Evolutionary conservation across 139 green algal species (phyloP).

Genomic region (Zygnema circumcarinatum): DNA sequence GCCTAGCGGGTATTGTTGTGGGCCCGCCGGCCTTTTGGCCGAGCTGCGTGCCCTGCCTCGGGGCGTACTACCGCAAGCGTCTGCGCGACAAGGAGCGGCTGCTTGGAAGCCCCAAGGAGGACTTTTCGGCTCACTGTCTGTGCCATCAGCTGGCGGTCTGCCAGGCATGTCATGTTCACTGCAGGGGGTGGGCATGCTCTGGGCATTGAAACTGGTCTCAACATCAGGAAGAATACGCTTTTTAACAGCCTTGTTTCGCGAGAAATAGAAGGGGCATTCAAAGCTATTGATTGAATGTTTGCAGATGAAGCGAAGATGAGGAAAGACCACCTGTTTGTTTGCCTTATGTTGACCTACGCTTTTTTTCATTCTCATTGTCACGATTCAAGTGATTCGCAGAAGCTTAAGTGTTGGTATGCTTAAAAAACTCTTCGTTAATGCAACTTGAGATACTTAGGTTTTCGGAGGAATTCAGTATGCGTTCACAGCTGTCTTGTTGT

Average conservation of each 20-base stretch:
- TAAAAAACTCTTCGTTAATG: too few species aligned
- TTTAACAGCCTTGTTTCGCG: neutral
- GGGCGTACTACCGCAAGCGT: constrained; percentile 15
- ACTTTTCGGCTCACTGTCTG: constrained; percentile 24
- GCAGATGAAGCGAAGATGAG: too few species aligned
- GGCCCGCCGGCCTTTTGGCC: constrained; percentile 21
- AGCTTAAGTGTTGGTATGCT: too few species aligned
- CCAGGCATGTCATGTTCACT: constrained; percentile 12
- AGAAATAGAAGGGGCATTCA: neutral
- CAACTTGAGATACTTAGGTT: too few species aligned
- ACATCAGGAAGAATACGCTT: neutral
- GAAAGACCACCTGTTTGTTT: too few species aligned
- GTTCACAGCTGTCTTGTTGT: too few species aligned
- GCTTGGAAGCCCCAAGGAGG: neutral
- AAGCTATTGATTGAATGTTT: too few species aligned
- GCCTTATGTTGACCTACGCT: too few species aligned
- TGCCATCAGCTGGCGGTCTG: constrained; percentile 40
- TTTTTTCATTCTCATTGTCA: too few species aligned
- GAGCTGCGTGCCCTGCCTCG: constrained; percentile 38
- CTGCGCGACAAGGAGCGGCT: constrained; percentile 27
- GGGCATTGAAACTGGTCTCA: constrained; percentile 6
- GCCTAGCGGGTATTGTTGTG: neutral
- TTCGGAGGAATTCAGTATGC: too few species aligned
- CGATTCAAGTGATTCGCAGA: too few species aligned
- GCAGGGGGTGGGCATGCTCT: neutral